Evolutionary conservation across 306 rosid species (phyloP), one percentile per base, ranked within the genome.

Genomic region (Medicago ruthenica): DNA sequence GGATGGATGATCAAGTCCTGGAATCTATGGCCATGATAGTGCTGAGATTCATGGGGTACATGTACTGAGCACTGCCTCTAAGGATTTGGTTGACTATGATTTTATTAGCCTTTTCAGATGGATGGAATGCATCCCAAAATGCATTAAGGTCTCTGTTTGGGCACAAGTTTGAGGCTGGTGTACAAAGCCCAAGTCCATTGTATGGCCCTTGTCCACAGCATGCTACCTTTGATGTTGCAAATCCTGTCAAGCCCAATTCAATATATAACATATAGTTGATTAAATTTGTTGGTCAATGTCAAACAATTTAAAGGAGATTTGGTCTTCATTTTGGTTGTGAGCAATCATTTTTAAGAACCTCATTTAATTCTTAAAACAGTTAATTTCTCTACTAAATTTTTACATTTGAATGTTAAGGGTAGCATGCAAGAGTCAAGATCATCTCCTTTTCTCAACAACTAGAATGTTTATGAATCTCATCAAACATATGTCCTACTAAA

Each of bases 121-220:
- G 97, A 78, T 93, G 98, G 50, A 89, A 93, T 53, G 89, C 42
- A 80, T 93, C 98, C 98, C 98, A 93, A 73, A 90, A 93, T 7
- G 86, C 98, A 10, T 86, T 90, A 9, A 80, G 1, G 7, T 90
- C 89, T 82, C 98, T 11, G 73, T 93, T 83, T 8, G 91, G 90
- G 45, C 98, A 93, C 70, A 93, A 51, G 82, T 86, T 93, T 36
- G 98, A 93, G 4, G 34, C 37, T 0, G 83, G 41, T 0, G 96
- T 93, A 81, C 98, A 93, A 0, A 90, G 86, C 8, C 98, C 98
- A 67, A 88, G 1, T 2, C 96, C 96, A 2, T 90, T 90, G 83
- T 88, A 88, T 11, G 93, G 96, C 6, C 96, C 96, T 81, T 90
- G 96, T 6, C 96, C 96, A 40, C 96, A 90, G 12, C 96, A 90